Evolutionary conservation across 2,329 filamentous ascomycete genomes (phyloP).

Genomic region (Pleurostoma richardsiae): DNA sequence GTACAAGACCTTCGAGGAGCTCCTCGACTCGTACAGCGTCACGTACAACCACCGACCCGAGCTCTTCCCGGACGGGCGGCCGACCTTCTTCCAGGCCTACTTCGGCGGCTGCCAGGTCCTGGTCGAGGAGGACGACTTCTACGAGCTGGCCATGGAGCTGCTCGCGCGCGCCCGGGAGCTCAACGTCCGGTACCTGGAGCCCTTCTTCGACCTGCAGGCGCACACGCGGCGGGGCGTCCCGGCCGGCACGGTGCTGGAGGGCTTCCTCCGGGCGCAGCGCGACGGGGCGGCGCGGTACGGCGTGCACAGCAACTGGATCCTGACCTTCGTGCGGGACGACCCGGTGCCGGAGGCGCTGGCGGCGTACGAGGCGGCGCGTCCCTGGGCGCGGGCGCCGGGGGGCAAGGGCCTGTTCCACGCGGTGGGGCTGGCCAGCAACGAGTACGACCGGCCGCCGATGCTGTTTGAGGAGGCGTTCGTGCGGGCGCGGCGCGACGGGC

Average conservation of each 20-base stretch:
- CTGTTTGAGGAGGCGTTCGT: slow-evolving; percentile 6
- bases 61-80: background rate
- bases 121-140: background rate
- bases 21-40: background rate
- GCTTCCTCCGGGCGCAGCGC: background rate
- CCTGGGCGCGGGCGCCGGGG: background rate
- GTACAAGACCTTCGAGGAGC: background rate
- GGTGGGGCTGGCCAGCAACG: background rate
- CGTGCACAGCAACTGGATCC: background rate
- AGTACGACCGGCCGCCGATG: background rate
- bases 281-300: background rate
- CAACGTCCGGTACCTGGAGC: slow-evolving; percentile 9
- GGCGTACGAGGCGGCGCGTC: background rate
- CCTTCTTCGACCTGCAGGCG: slow-evolving; percentile 9
- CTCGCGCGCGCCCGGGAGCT: slow-evolving; percentile 4
- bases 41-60: no score
- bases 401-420: background rate
- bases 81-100: background rate
- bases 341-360: background rate
- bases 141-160: background rate
- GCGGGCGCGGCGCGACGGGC: slow-evolving; percentile 4
- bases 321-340: background rate
- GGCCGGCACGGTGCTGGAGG: slow-evolving; percentile 1
- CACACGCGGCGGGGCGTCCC: slow-evolving; percentile 6
- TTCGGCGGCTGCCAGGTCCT: background rate